phyloP scores from a whole-genome alignment of 176 grass and related monocot genomes.

The Oryza meyeriana region DNA sequence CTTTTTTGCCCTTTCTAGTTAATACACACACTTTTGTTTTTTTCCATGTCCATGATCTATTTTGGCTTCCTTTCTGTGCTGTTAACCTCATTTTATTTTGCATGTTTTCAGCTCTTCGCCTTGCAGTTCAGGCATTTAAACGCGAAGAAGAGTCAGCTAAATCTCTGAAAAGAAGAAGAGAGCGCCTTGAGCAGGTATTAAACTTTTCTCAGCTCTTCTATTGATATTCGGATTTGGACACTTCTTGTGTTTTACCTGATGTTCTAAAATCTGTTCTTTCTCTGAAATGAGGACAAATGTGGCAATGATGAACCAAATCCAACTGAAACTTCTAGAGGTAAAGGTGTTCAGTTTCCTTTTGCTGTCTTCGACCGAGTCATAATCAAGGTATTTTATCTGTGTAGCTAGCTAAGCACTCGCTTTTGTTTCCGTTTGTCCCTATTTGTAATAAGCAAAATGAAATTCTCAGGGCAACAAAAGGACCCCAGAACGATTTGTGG shows the following conservation, averaged over 20 bases:
- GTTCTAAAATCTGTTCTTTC: constrained; percentile 27
- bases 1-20: neutral
- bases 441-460: neutral
- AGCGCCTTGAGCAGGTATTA: constrained; percentile 53
- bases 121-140: constrained; percentile 79
- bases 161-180: constrained; percentile 71
- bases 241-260: neutral
- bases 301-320: constrained; percentile 51
- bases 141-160: constrained; percentile 63
- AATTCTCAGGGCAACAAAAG: constrained; percentile 70
- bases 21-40: neutral
- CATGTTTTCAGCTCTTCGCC: constrained; percentile 63
- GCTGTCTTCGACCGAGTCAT: constrained; percentile 70
- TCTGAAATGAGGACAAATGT: constrained; percentile 68
- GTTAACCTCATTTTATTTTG: neutral
- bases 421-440: neutral
- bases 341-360: constrained; percentile 81
- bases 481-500: constrained; percentile 78
- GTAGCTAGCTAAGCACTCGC: neutral
- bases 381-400: constrained; percentile 67
- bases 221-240: neutral
- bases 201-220: neutral
- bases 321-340: constrained; percentile 55
- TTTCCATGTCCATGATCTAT: neutral
- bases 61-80: constrained; percentile 4